Evolutionary conservation across 2,329 filamentous ascomycete species (phyloP).

Genomic region (Biscogniauxia mediterranea): DNA sequence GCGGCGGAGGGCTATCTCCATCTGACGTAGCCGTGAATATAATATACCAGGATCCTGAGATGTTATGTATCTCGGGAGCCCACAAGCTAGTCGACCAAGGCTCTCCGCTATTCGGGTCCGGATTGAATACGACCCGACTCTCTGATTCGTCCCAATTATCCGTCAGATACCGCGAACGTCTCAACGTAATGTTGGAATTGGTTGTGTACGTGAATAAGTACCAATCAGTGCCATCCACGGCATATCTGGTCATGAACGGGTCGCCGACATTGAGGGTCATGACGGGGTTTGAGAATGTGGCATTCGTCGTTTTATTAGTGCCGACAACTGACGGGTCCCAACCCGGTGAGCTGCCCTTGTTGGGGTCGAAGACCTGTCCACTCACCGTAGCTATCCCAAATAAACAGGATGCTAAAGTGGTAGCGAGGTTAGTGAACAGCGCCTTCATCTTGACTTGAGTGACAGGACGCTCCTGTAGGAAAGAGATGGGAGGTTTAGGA

Average conservation of each 20-base stretch:
- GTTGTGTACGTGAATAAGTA: constrained; percentile 42
- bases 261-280: constrained; percentile 39
- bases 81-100: constrained; percentile 37
- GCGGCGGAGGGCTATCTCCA: constrained; percentile 32
- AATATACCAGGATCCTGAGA: constrained; percentile 32
- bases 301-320: constrained; percentile 36
- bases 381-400: constrained; percentile 12
- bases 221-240: constrained; percentile 34
- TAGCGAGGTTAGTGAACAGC: constrained; percentile 1
- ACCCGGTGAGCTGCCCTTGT: constrained; percentile 27
- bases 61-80: constrained; percentile 37
- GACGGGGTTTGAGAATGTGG: constrained; percentile 40
- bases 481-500: background rate
- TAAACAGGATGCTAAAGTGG: constrained; percentile 12
- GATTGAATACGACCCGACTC: constrained; percentile 36
- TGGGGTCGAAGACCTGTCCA: constrained; percentile 34
- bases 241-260: constrained; percentile 39
- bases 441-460: constrained; percentile 16
- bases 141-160: constrained; percentile 41
- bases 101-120: constrained; percentile 29
- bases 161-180: constrained; percentile 35
- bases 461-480: background rate
- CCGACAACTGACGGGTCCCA: constrained; percentile 34
- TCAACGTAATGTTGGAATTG: constrained; percentile 39
- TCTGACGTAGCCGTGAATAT: constrained; percentile 37